phyloP scores from a whole-genome alignment of 2,329 filamentous ascomycete species.

The Xylaria sp. region DNA sequence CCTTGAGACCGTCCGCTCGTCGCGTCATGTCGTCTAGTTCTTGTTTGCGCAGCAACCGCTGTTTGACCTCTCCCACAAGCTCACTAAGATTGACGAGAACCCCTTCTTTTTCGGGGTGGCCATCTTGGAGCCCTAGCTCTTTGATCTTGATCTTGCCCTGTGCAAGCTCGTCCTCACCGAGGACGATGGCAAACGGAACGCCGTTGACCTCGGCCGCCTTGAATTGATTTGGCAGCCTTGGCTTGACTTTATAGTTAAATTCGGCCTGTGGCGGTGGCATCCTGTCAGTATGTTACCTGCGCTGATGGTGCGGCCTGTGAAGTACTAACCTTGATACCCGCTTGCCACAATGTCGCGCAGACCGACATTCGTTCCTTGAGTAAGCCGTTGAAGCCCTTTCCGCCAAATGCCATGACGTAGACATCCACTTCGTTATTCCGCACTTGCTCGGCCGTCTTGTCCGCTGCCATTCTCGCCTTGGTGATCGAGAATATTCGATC shows the following conservation, averaged over 20 bases:
- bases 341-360: constrained; percentile 77
- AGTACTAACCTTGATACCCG: constrained; percentile 72
- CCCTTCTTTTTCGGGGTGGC: constrained; percentile 89
- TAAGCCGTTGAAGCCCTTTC: constrained; percentile 80
- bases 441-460: constrained; percentile 46
- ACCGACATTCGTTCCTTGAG: constrained; percentile 84
- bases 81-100: constrained; percentile 68
- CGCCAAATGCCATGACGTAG: constrained; percentile 93
- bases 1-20: constrained; percentile 49
- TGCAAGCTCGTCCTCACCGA: constrained; percentile 87
- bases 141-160: constrained; percentile 87
- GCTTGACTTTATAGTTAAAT: constrained; percentile 87
- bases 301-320: not conserved
- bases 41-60: constrained; percentile 40
- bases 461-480: constrained; percentile 64
- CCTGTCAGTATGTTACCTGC: constrained; percentile 26
- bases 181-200: constrained; percentile 83
- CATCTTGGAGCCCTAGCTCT: constrained; percentile 71
- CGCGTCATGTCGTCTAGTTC: constrained; percentile 47
- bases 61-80: constrained; percentile 65
- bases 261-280: constrained; percentile 61
- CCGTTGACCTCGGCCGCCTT: constrained; percentile 81
- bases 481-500: constrained; percentile 80
- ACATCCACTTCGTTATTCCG: constrained; percentile 81
- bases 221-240: constrained; percentile 86